phyloP scores from a whole-genome alignment of 441 rosid species.

The Viola pubescens region DNA sequence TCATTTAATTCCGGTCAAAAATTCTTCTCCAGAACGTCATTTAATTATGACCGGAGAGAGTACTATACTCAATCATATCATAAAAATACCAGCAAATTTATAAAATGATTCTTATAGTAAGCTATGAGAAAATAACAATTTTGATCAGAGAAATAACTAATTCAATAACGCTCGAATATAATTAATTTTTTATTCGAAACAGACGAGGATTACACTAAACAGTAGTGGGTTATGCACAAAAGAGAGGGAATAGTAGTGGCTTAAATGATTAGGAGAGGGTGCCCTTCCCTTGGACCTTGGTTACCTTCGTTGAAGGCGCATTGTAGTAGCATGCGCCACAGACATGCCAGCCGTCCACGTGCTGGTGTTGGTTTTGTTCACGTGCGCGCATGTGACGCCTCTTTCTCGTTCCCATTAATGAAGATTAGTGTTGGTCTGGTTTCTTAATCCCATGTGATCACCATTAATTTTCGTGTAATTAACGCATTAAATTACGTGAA shows the following conservation, averaged over 20 bases:
- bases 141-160: too few relatives aligned
- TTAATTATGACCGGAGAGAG: too few relatives aligned
- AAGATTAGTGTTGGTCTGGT: neutral
- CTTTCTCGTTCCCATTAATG: constrained; percentile 12
- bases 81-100: too few relatives aligned
- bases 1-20: too few relatives aligned
- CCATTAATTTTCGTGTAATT: constrained; percentile 1
- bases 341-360: constrained; percentile 49
- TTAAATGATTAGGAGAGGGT: neutral
- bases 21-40: too few relatives aligned
- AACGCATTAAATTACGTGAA: too few relatives aligned
- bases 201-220: too few relatives aligned
- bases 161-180: too few relatives aligned
- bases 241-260: neutral
- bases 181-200: too few relatives aligned
- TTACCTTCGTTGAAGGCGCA: constrained; percentile 7
- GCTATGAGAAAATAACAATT: too few relatives aligned
- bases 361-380: constrained; percentile 10
- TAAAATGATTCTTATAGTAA: too few relatives aligned
- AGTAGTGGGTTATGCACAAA: neutral
- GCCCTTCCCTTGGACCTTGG: neutral
- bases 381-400: constrained; percentile 39
- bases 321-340: constrained; percentile 19
- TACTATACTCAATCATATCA: too few relatives aligned
- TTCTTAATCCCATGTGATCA: constrained; percentile 20